Conservation (phyloP, 106 monocot species). For the Narthecium ossifragum region DNA sequence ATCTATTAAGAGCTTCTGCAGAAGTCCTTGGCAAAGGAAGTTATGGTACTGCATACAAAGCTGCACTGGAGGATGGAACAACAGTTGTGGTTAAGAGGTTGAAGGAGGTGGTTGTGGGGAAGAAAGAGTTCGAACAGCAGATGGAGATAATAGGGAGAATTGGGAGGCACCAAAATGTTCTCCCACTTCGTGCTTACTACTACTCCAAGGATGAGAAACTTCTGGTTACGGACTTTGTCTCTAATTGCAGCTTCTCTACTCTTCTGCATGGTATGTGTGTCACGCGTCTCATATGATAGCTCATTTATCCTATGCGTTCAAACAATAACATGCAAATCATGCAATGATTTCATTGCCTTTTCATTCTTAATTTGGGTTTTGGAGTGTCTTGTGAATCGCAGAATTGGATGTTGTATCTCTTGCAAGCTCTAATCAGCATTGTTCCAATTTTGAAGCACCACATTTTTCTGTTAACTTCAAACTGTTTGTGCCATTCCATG, state of each 20-base stretch:
- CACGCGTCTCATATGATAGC: too few relatives aligned
- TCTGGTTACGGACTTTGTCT: constrained; percentile 76
- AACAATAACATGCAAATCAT: neutral
- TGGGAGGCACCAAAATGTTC: constrained; percentile 64
- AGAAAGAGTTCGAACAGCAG: constrained; percentile 93
- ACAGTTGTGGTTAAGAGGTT: constrained; percentile 92
- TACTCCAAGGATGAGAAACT: constrained; percentile 98
- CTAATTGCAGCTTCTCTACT: constrained; percentile 52
- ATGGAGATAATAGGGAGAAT: constrained; percentile 84
- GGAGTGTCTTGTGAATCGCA: neutral
- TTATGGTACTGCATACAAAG: constrained; percentile 94
- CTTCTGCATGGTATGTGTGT: constrained; percentile 87
- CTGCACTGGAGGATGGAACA: constrained; percentile 86
- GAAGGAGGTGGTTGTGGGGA: constrained; percentile 80
- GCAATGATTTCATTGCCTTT: neutral
- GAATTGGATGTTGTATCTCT: neutral
- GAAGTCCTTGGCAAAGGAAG: constrained; percentile 97
- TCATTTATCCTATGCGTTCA: too few relatives aligned
- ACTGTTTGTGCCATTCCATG: neutral
- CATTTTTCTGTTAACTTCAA: neutral
- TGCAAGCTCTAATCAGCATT: neutral
- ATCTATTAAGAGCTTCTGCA: constrained; percentile 91
- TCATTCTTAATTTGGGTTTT: neutral
- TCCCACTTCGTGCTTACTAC: constrained; percentile 88
- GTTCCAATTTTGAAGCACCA: neutral